Evolutionary conservation across 208 protist genomes (phyloP).

Genomic region (Trichomonas gallinae): DNA sequence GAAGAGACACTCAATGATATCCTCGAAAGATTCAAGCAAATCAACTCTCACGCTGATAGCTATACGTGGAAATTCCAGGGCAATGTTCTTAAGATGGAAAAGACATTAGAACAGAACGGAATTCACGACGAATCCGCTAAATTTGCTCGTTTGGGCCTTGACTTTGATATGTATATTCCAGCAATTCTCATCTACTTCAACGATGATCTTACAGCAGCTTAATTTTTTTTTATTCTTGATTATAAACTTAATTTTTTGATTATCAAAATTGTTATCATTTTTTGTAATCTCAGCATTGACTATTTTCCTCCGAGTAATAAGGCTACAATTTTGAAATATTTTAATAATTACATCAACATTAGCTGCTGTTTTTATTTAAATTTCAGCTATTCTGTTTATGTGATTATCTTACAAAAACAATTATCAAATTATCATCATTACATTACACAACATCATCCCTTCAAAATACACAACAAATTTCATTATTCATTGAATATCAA

Average conservation of each 20-base stretch:
- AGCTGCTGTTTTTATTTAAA: too few relatives aligned
- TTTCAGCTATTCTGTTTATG: too few relatives aligned
- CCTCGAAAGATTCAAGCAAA: slow-evolving; percentile 21
- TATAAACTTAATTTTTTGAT: neutral
- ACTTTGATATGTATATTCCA: slow-evolving; percentile 33
- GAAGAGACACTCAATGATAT: slow-evolving; percentile 37
- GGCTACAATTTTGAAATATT: too few relatives aligned
- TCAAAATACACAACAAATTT: too few relatives aligned
- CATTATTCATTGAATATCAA: too few relatives aligned
- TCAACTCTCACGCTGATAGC: slow-evolving; percentile 32
- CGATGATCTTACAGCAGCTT: slow-evolving; percentile 39
- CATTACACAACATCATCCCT: too few relatives aligned
- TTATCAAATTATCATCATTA: too few relatives aligned
- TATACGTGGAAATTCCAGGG: slow-evolving; percentile 36
- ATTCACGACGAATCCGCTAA: slow-evolving; percentile 31
- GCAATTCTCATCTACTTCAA: slow-evolving; percentile 37
- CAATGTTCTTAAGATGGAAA: slow-evolving; percentile 26
- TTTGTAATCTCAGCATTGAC: too few relatives aligned
- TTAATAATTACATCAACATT: too few relatives aligned
- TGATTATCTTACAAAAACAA: too few relatives aligned
- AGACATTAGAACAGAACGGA: slow-evolving; percentile 33
- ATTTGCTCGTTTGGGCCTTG: slow-evolving; percentile 25
- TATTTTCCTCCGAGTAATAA: too few relatives aligned
- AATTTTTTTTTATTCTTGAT: neutral
- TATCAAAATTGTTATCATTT: neutral